A percentile compares a stretch with the other conserved stretches of the same genome.
Conservation (phyloP, 2,329 filamentous ascomycete genomes). For the Fusarium fracticaudum region DNA sequence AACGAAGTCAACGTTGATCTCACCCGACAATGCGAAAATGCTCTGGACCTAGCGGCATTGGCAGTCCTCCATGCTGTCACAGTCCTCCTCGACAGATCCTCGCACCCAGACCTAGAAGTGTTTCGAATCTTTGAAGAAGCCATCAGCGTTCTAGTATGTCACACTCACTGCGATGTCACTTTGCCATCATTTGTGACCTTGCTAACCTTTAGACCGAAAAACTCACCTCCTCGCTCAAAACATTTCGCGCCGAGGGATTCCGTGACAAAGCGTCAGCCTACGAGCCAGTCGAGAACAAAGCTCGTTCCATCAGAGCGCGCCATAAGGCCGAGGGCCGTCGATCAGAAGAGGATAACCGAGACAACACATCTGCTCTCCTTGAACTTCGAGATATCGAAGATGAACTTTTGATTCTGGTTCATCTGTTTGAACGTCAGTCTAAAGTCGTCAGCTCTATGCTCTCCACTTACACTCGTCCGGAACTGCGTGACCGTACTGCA, state of each 20-base stretch:
- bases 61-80: constrained; percentile 69
- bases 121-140: constrained; percentile 74
- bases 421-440: constrained; percentile 67
- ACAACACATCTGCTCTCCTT: constrained; percentile 69
- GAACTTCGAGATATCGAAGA: constrained; percentile 73
- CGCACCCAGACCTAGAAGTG: constrained; percentile 69
- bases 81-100: constrained; percentile 67
- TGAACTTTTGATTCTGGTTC: constrained; percentile 66
- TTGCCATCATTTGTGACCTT: background rate
- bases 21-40: constrained; percentile 69
- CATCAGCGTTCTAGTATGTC: constrained; percentile 66
- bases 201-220: constrained; percentile 61
- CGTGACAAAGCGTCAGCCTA: constrained; percentile 54
- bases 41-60: constrained; percentile 70
- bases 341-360: constrained; percentile 66
- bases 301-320: constrained; percentile 50
- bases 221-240: constrained; percentile 70
- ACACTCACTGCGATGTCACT: rapidly evolving
- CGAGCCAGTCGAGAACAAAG: constrained; percentile 54
- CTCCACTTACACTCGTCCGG: constrained; percentile 53
- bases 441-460: constrained; percentile 60
- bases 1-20: constrained; percentile 73
- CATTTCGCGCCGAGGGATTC: constrained; percentile 68
- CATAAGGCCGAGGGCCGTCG: constrained; percentile 54
- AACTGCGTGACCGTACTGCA: constrained; percentile 53